Base-by-base conservation (phyloP, 2,329 filamentous ascomycete species). In the Aspergillus melleus region DNA sequence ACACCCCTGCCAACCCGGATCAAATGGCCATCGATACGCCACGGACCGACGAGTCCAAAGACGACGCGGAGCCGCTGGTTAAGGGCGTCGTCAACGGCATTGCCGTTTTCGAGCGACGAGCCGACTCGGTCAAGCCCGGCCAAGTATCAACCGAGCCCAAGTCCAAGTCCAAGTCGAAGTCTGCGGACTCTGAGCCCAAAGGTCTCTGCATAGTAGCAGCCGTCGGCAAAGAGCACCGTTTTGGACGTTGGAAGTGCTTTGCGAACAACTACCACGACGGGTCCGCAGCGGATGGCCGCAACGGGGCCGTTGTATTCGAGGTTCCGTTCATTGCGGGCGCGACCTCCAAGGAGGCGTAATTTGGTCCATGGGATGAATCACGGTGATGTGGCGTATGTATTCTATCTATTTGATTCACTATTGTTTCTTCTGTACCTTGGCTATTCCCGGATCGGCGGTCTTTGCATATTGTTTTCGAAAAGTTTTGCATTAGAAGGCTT, bases 1-100 rank as follows among this genome's bases (percentile, higher is more conserved):
- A 73, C 42, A 61, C 60, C 6, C 65, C 63, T 19, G 68, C 73
- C 39, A 72, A 73, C 46, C 64, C 68, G 26, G 68, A 72, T 42
- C 62, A 47, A 55, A 67, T 61, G 71, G 60, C 56, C 60, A 52
- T 66, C 6, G 66, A 72, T 42, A 52, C 64, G 16, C 51, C 52
- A 52, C 24, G 57, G 50, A 52, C 59, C 29, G 63, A 66, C 9
- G 57, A 66, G n/a, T 52, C 61, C 24, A 57, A 66, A 47, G 61
- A 70, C 46, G 66, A 68, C 29, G 52, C 59, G 19, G 70, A 69
- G 60, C 74, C 75, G 11, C 70, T 77, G 19, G 82, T 92, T 56
- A 85, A 84, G 68, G 95, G 95, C 47, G 83, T 98, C 8, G 83
- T 99, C 66, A 99, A 98, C 72, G 92, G 91, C 67, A 88, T 99